These are phyloP conservation scores for Lepidium aucheri DNA, from an alignment of 345 rosid species.

Conservation along the genomic window DNA sequence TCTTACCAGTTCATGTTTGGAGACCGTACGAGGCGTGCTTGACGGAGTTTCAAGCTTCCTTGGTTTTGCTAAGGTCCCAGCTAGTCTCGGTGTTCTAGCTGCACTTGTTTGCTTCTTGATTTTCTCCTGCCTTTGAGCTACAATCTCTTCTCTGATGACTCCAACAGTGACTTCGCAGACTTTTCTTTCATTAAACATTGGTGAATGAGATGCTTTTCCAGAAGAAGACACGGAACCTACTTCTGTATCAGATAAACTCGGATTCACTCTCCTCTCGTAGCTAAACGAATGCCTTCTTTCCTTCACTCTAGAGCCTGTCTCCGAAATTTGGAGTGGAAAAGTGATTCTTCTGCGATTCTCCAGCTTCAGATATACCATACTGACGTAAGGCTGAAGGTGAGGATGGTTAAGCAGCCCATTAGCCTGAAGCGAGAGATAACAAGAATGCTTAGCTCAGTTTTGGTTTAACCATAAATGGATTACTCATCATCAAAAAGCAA, in stretches of 20 bases:
- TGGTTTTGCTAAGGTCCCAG: conserved; percentile 30
- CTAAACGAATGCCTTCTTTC: conserved; percentile 65
- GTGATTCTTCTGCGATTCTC: conserved; percentile 50
- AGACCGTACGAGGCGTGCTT: conserved; percentile 29
- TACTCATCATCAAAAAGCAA: background rate
- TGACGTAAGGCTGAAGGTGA: conserved; percentile 73
- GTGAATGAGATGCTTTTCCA: conserved; percentile 38
- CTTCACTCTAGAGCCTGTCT: conserved; percentile 13
- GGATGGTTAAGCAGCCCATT: conserved; percentile 79
- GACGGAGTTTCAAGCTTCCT: conserved; percentile 38
- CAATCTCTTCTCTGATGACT: conserved; percentile 33
- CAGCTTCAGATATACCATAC: conserved; percentile 56
- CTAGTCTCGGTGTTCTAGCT: conserved; percentile 38
- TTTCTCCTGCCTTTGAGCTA: conserved; percentile 21
- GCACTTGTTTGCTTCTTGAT: conserved; percentile 24
- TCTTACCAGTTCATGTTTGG: conserved; percentile 32
- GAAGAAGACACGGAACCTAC: conserved; percentile 44
- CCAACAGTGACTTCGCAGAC: conserved; percentile 47
- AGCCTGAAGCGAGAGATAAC: conserved; percentile 44
- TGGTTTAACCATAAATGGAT: background rate
- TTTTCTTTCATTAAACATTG: conserved; percentile 33
- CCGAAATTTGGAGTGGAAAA: conserved; percentile 38
- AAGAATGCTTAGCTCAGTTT: background rate
- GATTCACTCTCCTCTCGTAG: conserved; percentile 65
- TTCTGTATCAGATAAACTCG: conserved; percentile 51